phyloP scores from a whole-genome alignment of 768 basidiomycete genomes.

The Mycena amicta region DNA sequence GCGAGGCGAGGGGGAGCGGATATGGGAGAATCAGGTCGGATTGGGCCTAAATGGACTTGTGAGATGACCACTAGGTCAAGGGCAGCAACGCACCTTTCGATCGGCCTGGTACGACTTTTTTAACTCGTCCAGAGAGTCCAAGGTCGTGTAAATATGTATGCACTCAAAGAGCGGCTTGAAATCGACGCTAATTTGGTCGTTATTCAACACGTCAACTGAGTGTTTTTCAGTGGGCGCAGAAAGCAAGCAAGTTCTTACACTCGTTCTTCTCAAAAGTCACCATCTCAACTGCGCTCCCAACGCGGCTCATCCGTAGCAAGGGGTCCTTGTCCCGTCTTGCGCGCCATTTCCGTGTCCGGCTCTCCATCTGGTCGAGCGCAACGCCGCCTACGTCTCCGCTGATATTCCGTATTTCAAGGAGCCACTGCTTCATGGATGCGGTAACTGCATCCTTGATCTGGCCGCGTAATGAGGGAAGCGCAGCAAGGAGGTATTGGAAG shows the following conservation, averaged over 20 bases:
- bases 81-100: constrained; percentile 63
- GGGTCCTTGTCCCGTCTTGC: constrained; percentile 82
- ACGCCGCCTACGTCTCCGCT: constrained; percentile 83
- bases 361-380: constrained; percentile 89
- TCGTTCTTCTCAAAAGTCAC: constrained; percentile 94
- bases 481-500: constrained; percentile 88
- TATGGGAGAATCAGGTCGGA: constrained; percentile 90
- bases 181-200: constrained; percentile 85
- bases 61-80: background rate
- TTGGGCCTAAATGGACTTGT: constrained; percentile 69
- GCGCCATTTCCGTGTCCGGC: constrained; percentile 81
- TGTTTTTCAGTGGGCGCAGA: constrained; percentile 14
- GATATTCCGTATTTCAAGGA: constrained; percentile 90
- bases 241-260: constrained; percentile 56
- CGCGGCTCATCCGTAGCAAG: constrained; percentile 70
- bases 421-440: constrained; percentile 94
- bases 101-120: constrained; percentile 96
- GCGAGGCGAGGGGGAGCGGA: constrained; percentile 64
- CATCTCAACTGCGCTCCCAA: constrained; percentile 91
- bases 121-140: constrained; percentile 89
- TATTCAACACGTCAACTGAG: constrained; percentile 88
- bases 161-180: constrained; percentile 96
- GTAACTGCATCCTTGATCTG: constrained; percentile 95
- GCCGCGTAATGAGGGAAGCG: constrained; percentile 83
- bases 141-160: constrained; percentile 92